phyloP scores from a whole-genome alignment of 441 rosid species.

The Capsella rubella region DNA sequence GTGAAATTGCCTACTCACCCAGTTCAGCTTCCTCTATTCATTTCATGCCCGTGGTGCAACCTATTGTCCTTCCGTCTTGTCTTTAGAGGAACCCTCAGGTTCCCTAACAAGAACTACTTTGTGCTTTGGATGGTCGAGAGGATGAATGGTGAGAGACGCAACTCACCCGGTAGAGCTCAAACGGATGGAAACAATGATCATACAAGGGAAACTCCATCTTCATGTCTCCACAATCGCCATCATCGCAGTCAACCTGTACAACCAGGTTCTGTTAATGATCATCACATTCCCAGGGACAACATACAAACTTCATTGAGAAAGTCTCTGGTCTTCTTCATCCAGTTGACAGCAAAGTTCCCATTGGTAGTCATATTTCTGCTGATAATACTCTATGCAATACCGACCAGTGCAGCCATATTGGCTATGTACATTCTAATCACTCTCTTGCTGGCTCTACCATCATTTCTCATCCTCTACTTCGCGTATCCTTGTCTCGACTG shows the following conservation, averaged over 20 bases:
- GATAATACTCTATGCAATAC: conserved; percentile 71
- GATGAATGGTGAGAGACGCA: conserved; percentile 68
- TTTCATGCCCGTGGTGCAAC: conserved; percentile 83
- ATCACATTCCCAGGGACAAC: conserved; percentile 37
- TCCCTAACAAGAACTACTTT: conserved; percentile 76
- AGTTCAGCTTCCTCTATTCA: conserved; percentile 72
- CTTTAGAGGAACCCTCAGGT: conserved; percentile 68
- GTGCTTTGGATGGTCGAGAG: conserved; percentile 85
- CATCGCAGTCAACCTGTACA: conserved; percentile 44
- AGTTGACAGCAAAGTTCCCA: conserved; percentile 76
- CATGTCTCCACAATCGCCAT: conserved; percentile 35
- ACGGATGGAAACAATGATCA: conserved; percentile 45
- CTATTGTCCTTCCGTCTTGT: conserved; percentile 69
- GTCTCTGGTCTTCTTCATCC: conserved; percentile 64
- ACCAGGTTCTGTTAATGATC: conserved; percentile 42
- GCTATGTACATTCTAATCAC: conserved; percentile 69
- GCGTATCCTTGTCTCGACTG: conserved; percentile 84
- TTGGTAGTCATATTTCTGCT: conserved; percentile 71
- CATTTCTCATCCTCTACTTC: conserved; percentile 71
- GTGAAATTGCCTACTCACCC: conserved; percentile 71
- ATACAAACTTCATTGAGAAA: conserved; percentile 58
- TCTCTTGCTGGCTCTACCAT: conserved; percentile 67
- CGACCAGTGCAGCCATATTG: conserved; percentile 73
- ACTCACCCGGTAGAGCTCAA: conserved; percentile 49
- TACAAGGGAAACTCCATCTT: conserved; percentile 31